Percentiles rank a stretch among this genome's conserved stretches.
Conservation (phyloP, 768 basidiomycete species). For the Amanita pseudoporphyria region DNA sequence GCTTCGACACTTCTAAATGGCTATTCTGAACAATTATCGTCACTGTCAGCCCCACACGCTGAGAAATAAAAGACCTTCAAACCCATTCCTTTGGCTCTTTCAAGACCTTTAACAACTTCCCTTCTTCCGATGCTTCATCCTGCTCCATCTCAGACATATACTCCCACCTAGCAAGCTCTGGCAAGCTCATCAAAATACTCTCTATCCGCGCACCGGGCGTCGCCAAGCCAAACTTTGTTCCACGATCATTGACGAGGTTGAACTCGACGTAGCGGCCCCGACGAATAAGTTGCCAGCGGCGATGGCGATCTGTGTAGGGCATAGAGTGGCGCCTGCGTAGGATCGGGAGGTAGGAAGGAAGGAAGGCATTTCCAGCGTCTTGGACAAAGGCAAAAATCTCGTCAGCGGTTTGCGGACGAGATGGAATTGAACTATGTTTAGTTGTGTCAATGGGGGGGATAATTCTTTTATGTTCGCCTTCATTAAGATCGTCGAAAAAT, state of each 20-base stretch:
- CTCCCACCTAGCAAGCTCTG: slow-evolving; percentile 85
- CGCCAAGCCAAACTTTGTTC: slow-evolving; percentile 79
- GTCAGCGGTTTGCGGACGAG: slow-evolving; percentile 46
- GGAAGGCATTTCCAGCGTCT: slow-evolving; percentile 66
- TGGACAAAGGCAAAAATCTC: slow-evolving; percentile 74
- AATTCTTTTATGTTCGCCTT: slow-evolving; percentile 56
- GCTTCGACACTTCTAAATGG: slow-evolving; percentile 40
- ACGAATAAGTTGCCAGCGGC: slow-evolving; percentile 90
- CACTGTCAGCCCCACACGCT: too few species aligned
- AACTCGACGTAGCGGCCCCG: slow-evolving; percentile 95
- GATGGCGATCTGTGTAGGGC: slow-evolving; percentile 52
- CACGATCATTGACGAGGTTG: slow-evolving; percentile 79
- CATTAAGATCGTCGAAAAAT: slow-evolving; percentile 91
- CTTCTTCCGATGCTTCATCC: slow-evolving; percentile 54
- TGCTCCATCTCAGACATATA: slow-evolving; percentile 72
- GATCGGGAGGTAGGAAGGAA: slow-evolving; percentile 89
- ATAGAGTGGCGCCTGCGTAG: slow-evolving; percentile 46
- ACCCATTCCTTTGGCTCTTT: slow-evolving; percentile 59
- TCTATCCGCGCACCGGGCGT: slow-evolving; percentile 84
- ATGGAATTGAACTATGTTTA: slow-evolving; percentile 13
- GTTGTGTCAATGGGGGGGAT: too few species aligned
- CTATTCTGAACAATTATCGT: neutral
- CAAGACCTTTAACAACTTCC: slow-evolving; percentile 49
- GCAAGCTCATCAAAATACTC: slow-evolving; percentile 85
- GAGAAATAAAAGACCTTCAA: too few species aligned